Percentiles rank a stretch among this genome's conserved stretches.
phyloP scores from a whole-genome alignment of 441 rosid genomes.

The Syzygium syzygioides region DNA sequence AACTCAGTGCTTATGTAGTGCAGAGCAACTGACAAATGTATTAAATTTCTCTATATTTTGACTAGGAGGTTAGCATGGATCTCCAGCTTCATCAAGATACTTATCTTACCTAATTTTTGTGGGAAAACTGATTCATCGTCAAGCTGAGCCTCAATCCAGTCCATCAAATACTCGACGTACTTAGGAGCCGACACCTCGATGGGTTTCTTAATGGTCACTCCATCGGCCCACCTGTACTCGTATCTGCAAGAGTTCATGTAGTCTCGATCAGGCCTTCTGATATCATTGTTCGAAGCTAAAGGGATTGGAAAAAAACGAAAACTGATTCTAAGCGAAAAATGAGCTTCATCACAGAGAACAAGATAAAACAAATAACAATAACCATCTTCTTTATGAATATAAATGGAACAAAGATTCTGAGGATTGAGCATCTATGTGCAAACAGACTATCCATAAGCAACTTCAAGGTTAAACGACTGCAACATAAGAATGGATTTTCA shows the following conservation, averaged over 20 bases:
- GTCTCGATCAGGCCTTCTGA: background rate
- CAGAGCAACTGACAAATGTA: background rate
- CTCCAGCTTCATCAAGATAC: background rate
- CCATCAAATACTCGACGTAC: conserved; percentile 44
- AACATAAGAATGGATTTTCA: background rate
- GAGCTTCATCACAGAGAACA: background rate
- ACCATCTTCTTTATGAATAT: background rate
- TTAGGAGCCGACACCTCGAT: conserved; percentile 54
- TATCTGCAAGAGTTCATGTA: conserved; percentile 20
- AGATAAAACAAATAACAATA: background rate
- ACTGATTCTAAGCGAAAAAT: background rate
- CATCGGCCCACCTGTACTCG: conserved; percentile 49
- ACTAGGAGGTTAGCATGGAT: background rate
- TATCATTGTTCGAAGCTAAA: background rate
- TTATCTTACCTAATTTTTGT: conserved; percentile 28
- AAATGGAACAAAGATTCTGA: background rate
- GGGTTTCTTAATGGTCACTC: conserved; percentile 38
- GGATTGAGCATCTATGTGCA: background rate
- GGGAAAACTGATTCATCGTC: conserved; percentile 46
- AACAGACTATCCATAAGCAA: background rate
- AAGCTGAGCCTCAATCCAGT: conserved; percentile 43
- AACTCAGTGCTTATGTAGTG: background rate
- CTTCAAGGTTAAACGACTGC: background rate
- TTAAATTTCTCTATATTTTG: background rate
- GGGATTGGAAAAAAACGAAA: background rate